Evolutionary conservation across 1,139 yeast species (phyloP).

Genomic region (Magnusiomyces tetraspermus): DNA sequence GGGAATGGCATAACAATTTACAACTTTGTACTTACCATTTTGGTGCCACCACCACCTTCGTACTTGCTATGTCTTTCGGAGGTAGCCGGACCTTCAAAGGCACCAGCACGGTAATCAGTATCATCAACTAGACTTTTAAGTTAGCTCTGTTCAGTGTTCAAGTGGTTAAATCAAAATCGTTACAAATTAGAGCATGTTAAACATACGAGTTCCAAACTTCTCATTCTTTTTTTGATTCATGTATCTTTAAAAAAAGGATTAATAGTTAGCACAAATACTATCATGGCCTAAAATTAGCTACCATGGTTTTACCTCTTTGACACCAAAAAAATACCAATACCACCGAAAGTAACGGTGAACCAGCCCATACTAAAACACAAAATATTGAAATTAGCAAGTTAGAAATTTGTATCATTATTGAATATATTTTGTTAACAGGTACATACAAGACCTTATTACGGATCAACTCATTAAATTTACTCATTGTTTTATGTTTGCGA

Average conservation of each 20-base stretch:
- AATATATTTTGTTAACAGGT: no score
- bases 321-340: conserved; percentile 1
- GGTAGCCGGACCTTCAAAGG: conserved; percentile 29
- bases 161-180: neutral
- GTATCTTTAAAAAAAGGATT: conserved; percentile 1
- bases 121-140: conserved; percentile 19
- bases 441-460: conserved; percentile 2
- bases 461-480: neutral
- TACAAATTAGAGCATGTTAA: neutral
- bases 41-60: conserved; percentile 34
- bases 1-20: neutral
- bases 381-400: neutral
- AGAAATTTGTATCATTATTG: neutral
- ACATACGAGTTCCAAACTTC: conserved; percentile 12
- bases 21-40: conserved; percentile 21
- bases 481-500: no score
- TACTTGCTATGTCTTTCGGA: conserved; percentile 30
- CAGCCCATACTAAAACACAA: conserved; percentile 5
- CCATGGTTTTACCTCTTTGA: neutral
- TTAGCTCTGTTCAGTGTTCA: neutral
- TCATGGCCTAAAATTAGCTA: neutral
- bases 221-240: conserved; percentile 11
- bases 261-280: neutral
- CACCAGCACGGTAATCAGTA: conserved; percentile 28
- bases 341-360: conserved; percentile 6